Evolutionary conservation across 345 rosid species (phyloP), one percentile per base, ranked within the genome.

Genomic region (Eucalyptus coolabah): DNA sequence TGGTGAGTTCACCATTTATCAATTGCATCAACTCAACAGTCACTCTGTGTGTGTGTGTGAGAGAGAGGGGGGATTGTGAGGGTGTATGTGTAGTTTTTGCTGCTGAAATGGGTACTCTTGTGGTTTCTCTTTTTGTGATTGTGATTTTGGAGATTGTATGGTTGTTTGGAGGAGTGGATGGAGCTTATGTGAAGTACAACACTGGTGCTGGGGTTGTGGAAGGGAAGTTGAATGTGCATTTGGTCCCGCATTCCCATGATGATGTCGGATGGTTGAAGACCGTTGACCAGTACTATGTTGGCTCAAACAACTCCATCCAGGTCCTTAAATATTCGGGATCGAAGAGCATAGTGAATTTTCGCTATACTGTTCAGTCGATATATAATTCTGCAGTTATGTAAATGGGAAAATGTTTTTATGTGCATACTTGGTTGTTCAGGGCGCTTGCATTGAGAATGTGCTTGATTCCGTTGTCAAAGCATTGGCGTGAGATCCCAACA

Each of bases 201-300:
- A 95, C 98, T 23, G 94, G 92, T 28, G 94, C 93, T 87, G 90
- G 93, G 72, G 91, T 93, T 50, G 95, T 96, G 49, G 92, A 92
- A 1, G 98, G 95, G 19, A 97, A 96, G 91, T 89, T 95, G 50
- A 95, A 96, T 88, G 98, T 97, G 90, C 99, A 97, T 92, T 93
- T 97, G 92, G 98, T 97, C 82, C 92, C 98, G 13, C 99, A 97
- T 91, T 92, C 98, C 4, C 99, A 97, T 91, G 98, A 96, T 40
- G 99, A 97, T 82, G 98, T 95, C 87, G 98, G 98, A 14, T 96
- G 98, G 99, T 90, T 96, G 90, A 96, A 97, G 94, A 95, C 97
- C 24, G 3, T 97, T 54, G 99, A 95, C 93, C 99, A 97, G 91
- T 97, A 96, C 93, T 96, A 93, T 86, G 93, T 95, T 53, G 99